phyloP scores from a whole-genome alignment of 345 rosid genomes.

The Arabidopsis suecica region DNA sequence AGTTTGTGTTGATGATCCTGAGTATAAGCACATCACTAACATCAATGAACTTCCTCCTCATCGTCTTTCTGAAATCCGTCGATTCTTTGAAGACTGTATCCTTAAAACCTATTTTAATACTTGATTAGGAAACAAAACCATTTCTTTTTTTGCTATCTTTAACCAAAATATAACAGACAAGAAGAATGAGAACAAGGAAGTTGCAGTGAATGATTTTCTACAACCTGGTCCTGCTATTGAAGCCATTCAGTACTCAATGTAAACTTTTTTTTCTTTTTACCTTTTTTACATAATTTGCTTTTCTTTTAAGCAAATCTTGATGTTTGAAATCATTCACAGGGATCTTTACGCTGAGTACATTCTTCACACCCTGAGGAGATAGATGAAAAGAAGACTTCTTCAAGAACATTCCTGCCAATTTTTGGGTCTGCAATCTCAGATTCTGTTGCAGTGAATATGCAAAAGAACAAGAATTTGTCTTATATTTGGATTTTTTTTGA shows the following conservation, averaged over 20 bases:
- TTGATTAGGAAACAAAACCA: background rate
- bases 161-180: slow-evolving; percentile 64
- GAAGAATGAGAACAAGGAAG: slow-evolving; percentile 98
- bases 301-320: slow-evolving; percentile 5
- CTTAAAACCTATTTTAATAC: slow-evolving; percentile 26
- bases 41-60: slow-evolving; percentile 92
- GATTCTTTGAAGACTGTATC: slow-evolving; percentile 98
- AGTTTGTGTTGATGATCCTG: slow-evolving; percentile 98
- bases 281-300: background rate
- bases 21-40: slow-evolving; percentile 80
- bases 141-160: slow-evolving; percentile 18
- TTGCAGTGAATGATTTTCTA: slow-evolving; percentile 87
- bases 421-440: slow-evolving; percentile 38
- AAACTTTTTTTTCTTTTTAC: slow-evolving; percentile 11
- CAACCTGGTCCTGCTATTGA: slow-evolving; percentile 66
- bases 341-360: slow-evolving; percentile 90
- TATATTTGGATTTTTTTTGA: slow-evolving; percentile 27
- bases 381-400: slow-evolving; percentile 9
- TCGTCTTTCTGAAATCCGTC: slow-evolving; percentile 88
- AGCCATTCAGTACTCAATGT: slow-evolving; percentile 95
- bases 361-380: slow-evolving; percentile 78
- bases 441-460: slow-evolving; percentile 19
- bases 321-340: slow-evolving; percentile 53
- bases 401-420: slow-evolving; percentile 35
- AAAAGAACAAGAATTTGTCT: slow-evolving; percentile 29